Evolutionary conservation across 23 red algal genomes (phyloP).

Genomic region (Gracilaria gracilis): DNA sequence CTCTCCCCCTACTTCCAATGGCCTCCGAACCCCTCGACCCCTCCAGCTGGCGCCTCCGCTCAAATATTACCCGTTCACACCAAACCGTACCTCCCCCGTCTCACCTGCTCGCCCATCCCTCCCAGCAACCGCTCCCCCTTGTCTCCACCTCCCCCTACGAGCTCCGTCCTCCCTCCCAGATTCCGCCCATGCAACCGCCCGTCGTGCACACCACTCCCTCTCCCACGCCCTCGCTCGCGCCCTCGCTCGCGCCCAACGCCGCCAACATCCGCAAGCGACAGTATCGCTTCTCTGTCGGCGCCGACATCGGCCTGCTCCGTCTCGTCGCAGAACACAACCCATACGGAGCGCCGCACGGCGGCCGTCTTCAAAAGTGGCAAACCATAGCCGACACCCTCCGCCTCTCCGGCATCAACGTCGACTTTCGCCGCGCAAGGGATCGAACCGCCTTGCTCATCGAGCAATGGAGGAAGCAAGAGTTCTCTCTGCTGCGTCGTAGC

Average conservation of each 20-base stretch:
- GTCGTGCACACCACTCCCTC: neutral
- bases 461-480: conserved; percentile 59
- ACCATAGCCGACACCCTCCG: conserved; percentile 57
- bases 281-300: conserved; percentile 62
- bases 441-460: conserved; percentile 54
- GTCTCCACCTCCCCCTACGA: conserved; percentile 17
- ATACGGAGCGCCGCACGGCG: conserved; percentile 58
- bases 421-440: conserved; percentile 68
- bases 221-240: neutral
- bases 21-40: conserved; percentile 21
- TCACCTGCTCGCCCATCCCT: neutral
- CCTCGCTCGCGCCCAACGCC: neutral
- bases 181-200: neutral
- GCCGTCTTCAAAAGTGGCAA: conserved; percentile 70
- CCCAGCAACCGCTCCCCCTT: conserved; percentile 1
- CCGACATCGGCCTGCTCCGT: conserved; percentile 49
- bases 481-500: conserved; percentile 48
- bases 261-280: conserved; percentile 46
- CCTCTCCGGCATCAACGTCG: conserved; percentile 40
- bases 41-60: conserved; percentile 17
- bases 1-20: neutral
- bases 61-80: neutral
- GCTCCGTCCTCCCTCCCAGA: conserved; percentile 1
- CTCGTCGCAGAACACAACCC: conserved; percentile 54
- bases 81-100: neutral